Evolutionary conservation across 352 stramenopile species (phyloP), one percentile per base, ranked within the genome.

Genomic region (Globisporangium abappressorium): DNA sequence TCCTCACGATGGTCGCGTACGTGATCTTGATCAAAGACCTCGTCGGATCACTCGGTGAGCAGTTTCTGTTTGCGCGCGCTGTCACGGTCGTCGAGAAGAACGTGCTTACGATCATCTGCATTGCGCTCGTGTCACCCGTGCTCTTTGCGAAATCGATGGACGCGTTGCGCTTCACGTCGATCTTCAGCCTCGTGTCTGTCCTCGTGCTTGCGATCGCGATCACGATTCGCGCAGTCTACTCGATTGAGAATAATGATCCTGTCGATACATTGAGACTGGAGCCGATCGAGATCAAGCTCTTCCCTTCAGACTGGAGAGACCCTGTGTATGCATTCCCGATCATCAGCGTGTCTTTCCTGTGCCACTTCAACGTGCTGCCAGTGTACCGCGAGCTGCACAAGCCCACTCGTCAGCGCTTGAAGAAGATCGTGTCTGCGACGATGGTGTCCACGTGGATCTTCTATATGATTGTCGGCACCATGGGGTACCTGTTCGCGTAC

Each of bases 301-400:
- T 86, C 26, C 83, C 87, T 2, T 73, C 84, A 56, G 81, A 75
- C 64, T 85, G 87, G 82, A 70, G 75, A 53, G 85, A 94, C 54
- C 77, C 84, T 0, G 69, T 92, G 6, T 95, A 92, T 62, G 85
- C 88, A 12, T 91, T 98, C 51, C 97, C 97, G 58, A 97, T 99
- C 69, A 98, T 98, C 74, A 97, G 98, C 51, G 98, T 97, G 38
- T 97, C 94, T 24, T 99, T 98, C 72, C 84, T 99, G n/a, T 99
- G 97, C 72, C 97, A 99, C 74, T 99, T 99, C 68, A 99, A 99
- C 67, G 96, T 99, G 46, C 74, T 98, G 24, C 94, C 96, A 12
- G 96, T 99, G 28, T 98, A 99, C 82, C 94, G 95, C 66, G 96
- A 99, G 77, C 83, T 99, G 53, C 84, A 92, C 66, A 96, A 96